These are phyloP conservation scores for Cryphonectria naterciae DNA, from an alignment of 2,329 filamentous ascomycete species.

Conservation along the genomic window DNA sequence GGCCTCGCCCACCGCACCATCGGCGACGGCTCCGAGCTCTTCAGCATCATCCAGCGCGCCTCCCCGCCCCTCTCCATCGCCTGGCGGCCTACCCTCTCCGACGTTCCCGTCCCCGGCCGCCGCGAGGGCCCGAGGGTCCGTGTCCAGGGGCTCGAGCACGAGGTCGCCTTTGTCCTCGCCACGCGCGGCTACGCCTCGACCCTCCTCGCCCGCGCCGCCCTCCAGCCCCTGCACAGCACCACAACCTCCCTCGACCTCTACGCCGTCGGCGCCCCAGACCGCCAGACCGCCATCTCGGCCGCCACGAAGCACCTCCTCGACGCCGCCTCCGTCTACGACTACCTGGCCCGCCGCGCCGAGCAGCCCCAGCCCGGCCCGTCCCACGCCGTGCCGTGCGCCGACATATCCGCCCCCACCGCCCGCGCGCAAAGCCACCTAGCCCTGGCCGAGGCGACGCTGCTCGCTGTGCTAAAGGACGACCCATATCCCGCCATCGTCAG, in stretches of 20 bases:
- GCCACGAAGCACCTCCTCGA: slow-evolving; percentile 80
- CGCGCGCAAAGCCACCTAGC: slow-evolving; percentile 68
- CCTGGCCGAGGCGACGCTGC: slow-evolving; percentile 84
- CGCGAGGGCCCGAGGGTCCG: slow-evolving; percentile 67
- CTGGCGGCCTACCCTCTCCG: slow-evolving; percentile 83
- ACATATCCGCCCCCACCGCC: slow-evolving; percentile 57
- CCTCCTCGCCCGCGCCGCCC: slow-evolving; percentile 70
- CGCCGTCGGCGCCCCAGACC: slow-evolving; percentile 64
- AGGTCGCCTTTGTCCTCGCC: slow-evolving; percentile 78
- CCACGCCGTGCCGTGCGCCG: slow-evolving; percentile 50
- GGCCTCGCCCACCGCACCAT: slow-evolving; percentile 61
- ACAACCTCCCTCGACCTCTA: slow-evolving; percentile 52
- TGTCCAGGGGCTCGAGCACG: slow-evolving; percentile 76
- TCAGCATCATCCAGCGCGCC: slow-evolving; percentile 63
- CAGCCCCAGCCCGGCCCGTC: slow-evolving; percentile 35
- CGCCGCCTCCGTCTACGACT: slow-evolving; percentile 77
- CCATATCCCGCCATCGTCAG: slow-evolving; percentile 84
- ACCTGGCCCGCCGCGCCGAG: slow-evolving; percentile 64
- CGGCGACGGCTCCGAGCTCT: slow-evolving; percentile 58
- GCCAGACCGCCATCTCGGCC: slow-evolving; percentile 69
- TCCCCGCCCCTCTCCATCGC: slow-evolving; percentile 66
- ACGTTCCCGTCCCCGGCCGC: slow-evolving; percentile 64
- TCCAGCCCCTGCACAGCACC: slow-evolving; percentile 74
- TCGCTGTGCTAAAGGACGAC: slow-evolving; percentile 92
- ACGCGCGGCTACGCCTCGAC: slow-evolving; percentile 77